Conservation (phyloP, 2,329 filamentous ascomycete genomes). For the Phoma herbarum region DNA sequence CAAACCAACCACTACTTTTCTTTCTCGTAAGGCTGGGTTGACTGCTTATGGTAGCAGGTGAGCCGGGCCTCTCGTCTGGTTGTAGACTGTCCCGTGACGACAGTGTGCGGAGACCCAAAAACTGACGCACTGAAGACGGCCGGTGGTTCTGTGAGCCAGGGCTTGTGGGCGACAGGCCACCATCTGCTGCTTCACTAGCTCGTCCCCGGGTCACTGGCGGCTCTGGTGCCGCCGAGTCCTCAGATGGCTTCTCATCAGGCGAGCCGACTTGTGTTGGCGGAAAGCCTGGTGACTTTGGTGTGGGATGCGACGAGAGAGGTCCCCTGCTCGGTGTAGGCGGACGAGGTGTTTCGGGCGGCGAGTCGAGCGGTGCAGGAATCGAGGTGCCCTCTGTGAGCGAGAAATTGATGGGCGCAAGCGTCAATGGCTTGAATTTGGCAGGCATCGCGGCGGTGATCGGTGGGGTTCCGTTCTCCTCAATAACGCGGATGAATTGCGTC, state of each 20-base stretch:
- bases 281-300: constrained; percentile 44
- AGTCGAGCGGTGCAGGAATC: constrained; percentile 53
- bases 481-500: constrained; percentile 22
- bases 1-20: constrained; percentile 54
- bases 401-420: constrained; percentile 52
- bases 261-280: constrained; percentile 31
- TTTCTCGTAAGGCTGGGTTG: constrained; percentile 45
- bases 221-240: constrained; percentile 15
- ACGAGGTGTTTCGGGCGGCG: constrained; percentile 50
- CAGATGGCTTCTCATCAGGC: constrained; percentile 30
- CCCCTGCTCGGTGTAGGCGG: constrained; percentile 51
- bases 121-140: constrained; percentile 53
- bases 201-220: constrained; percentile 30
- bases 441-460: constrained; percentile 35
- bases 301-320: constrained; percentile 54
- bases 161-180: constrained; percentile 45
- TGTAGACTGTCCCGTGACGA: constrained; percentile 48
- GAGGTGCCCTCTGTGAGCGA: constrained; percentile 54
- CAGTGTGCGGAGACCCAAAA: constrained; percentile 50
- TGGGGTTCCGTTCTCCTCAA: constrained; percentile 6
- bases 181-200: constrained; percentile 42
- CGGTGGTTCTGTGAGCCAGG: constrained; percentile 34
- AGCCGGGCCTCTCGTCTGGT: constrained; percentile 47
- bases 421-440: constrained; percentile 49
- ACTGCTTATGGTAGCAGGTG: constrained; percentile 47